Base-by-base conservation (phyloP, 768 basidiomycete species). In the Lactifluus pinguis region DNA sequence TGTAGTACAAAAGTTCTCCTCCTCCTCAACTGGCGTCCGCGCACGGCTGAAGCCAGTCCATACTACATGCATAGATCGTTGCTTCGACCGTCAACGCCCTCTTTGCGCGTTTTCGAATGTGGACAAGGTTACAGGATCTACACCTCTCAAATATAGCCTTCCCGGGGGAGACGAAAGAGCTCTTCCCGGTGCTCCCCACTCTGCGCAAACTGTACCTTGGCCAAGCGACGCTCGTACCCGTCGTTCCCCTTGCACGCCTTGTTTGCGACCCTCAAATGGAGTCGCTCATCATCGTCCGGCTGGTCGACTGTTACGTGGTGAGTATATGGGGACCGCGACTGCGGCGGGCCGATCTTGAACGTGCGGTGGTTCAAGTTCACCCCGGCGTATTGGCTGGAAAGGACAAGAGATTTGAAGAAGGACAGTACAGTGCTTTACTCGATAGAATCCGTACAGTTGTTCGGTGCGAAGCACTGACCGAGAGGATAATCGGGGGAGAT, bases 301-400 rank as follows among this genome's bases (percentile, higher is more conserved):
- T 83, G 6, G 76, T 83, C n/a, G 83, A 84, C 60, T 76, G 75
- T 21, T 84, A 83, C 65, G 69, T 70, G 11, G 78, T 74, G 49
- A 82, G 82, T 59, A 84, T 85, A 30, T 84, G 83, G 83, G 83
- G 81, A 45, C 72, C 73, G 1, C 74, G 83, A 36, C 61, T 84
- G 32, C 76, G 82, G 15, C 71, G 77, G 42, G 74, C 75, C 13
- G 80, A 83, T 64, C 65, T 83, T 13, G 79, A 81, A 69, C 66
- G 62, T 15, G 77, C 74, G 6, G 72, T 70, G 14, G 61, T 63
- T 19, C 48, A 56, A 52, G 52, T 25, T 57, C 60, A 50, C n/a
- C n/a, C 42, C 7, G 53, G 51, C 17, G 45, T 49, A 47, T 52
- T 53, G 32, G 42, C 50, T 21, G 52, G 44, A 9, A 30, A 48